phyloP scores from a whole-genome alignment of 768 basidiomycete species.

The Suillus alpinus region DNA sequence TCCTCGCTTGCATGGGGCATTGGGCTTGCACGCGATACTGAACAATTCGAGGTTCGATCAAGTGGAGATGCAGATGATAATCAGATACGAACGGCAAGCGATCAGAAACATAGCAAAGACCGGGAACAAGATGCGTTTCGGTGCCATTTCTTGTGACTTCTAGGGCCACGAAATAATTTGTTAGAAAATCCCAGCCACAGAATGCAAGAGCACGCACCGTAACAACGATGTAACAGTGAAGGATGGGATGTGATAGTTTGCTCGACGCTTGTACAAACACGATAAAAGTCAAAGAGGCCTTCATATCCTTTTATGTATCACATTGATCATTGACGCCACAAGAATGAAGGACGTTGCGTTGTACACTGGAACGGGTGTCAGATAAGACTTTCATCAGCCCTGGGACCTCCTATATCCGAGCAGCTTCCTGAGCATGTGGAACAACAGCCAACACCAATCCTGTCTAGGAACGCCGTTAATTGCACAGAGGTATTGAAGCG shows the following conservation, averaged over 20 bases:
- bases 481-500: not conserved
- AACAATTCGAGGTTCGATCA: too few species aligned
- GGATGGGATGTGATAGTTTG: not conserved
- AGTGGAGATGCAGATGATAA: too few species aligned
- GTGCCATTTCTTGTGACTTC: not conserved
- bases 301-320: too few species aligned
- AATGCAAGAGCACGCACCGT: not conserved
- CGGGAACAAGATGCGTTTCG: not conserved
- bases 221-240: not conserved
- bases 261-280: not conserved
- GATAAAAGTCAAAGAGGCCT: not conserved
- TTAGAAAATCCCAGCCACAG: not conserved
- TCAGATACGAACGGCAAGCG: not conserved
- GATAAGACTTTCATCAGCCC: not conserved
- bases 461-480: not conserved
- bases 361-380: not conserved
- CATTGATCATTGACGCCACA: not conserved
- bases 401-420: constrained; percentile 24
- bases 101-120: not conserved
- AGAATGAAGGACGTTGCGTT: not conserved
- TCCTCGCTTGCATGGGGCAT: too few species aligned
- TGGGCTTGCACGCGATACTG: too few species aligned
- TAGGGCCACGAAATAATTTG: not conserved
- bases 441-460: constrained; percentile 24
- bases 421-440: constrained; percentile 32